Conservation (phyloP, 331 rosid genomes). For the Quercus phellos region DNA sequence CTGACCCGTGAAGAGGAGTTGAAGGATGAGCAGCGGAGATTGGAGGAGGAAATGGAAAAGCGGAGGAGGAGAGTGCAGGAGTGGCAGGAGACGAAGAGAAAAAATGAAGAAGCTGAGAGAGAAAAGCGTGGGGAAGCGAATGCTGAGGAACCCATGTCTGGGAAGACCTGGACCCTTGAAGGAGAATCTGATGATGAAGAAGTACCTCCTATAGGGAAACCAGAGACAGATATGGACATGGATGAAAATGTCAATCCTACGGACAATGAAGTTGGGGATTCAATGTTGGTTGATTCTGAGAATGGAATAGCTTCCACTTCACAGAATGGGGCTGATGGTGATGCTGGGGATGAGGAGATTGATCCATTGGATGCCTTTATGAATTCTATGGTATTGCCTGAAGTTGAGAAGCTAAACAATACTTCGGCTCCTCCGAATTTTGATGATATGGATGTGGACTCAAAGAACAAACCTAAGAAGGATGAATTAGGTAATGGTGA, state of each 20-base stretch:
- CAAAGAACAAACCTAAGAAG: conserved; percentile 43
- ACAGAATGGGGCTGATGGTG: conserved; percentile 34
- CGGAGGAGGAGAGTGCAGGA: conserved; percentile 91
- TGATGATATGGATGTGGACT: conserved; percentile 32
- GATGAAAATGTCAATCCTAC: conserved; percentile 42
- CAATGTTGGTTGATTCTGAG: conserved; percentile 29
- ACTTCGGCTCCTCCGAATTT: conserved; percentile 25
- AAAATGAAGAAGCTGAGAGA: conserved; percentile 74
- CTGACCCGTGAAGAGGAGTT: conserved; percentile 65
- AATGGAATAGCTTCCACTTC: conserved; percentile 34
- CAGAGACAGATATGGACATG: conserved; percentile 40
- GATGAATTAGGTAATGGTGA: conserved; percentile 40
- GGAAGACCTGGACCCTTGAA: conserved; percentile 82
- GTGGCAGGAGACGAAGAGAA: conserved; percentile 84
- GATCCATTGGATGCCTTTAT: conserved; percentile 91
- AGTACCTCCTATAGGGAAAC: conserved; percentile 35
- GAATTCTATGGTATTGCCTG: conserved; percentile 75
- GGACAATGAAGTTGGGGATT: conserved; percentile 35
- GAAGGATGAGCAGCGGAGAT: conserved; percentile 67
- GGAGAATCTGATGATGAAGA: conserved; percentile 97
- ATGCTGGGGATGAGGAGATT: conserved; percentile 55
- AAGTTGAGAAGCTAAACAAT: conserved; percentile 63
- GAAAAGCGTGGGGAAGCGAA: conserved; percentile 59
- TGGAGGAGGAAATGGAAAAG: conserved; percentile 94
- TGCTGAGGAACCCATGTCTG: conserved; percentile 54